Evolutionary conservation across 176 grass and related monocot genomes (phyloP), one percentile per base, ranked within the genome.

Genomic region (Secale cereale): DNA sequence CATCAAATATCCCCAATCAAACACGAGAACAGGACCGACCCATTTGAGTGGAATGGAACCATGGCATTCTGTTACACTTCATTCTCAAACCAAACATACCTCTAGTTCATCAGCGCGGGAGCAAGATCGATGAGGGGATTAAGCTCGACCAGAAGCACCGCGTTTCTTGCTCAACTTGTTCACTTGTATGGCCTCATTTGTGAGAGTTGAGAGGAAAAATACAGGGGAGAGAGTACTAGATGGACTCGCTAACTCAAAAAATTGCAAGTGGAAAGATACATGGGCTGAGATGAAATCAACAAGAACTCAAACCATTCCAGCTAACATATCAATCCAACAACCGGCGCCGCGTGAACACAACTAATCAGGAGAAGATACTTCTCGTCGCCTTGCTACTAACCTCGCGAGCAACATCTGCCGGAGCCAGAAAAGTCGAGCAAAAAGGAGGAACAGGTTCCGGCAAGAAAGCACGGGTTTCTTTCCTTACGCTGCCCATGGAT

Each of bases 381-480:
- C 28, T 48, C 29, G 33, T 1, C 52, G 20, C 8, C 72, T 75
- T 50, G 22, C 33, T 27, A 59, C 77, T 52, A 75, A 57, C 56
- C 46, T 57, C 8, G 22, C 80, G 66, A 57, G n/a, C 65, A 82
- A 7, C 64, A 82, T 71, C 23, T 40, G 16, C 32, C 4, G 1
- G 15, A 22, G n/a, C 23, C 15, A n/a, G 16, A 28, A 37, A 81
- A 71, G 4, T 69, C 17, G 31, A 64, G 25, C 65, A 50, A 36
- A 84, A 36, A 48, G 33, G 32, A 23, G 19, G 39, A 27, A 1
- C 17, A 46, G 15, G 64, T 43, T 63, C 82, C 52, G 20, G 46
- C 30, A 60, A 59, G 8, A 43, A 73, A 83, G 10, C 54, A 33
- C 19, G 71, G 14, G 35, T 78, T 77, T 81, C 56, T 81, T 65